These are phyloP conservation scores for Boletus vinaceobasis DNA, from an alignment of 768 basidiomycete species.

Conservation along the genomic window DNA sequence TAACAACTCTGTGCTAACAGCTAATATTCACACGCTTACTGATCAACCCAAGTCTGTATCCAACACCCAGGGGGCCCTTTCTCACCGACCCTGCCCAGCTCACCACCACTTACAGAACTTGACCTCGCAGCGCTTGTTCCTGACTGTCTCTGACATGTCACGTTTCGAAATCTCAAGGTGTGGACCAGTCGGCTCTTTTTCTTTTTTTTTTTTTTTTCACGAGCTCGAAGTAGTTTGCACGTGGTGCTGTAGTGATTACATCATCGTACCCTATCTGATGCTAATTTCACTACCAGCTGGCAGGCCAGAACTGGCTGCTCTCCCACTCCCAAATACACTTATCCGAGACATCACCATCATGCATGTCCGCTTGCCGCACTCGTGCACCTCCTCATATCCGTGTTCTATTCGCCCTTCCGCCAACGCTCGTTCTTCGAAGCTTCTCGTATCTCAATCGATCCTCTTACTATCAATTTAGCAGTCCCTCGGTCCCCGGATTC, in stretches of 20 bases:
- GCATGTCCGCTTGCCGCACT: background rate
- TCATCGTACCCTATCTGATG: slow-evolving; percentile 26
- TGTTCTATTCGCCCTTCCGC: background rate
- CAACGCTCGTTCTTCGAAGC: slow-evolving; percentile 4
- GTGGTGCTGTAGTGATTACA: slow-evolving; percentile 25
- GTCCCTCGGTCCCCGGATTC: background rate
- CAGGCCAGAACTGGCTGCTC: slow-evolving; percentile 6
- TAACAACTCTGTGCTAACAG: slow-evolving; percentile 30
- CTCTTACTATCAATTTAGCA: background rate
- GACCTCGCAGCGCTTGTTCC: background rate
- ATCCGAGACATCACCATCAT: background rate
- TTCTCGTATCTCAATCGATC: slow-evolving; percentile 1
- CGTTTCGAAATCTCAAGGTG: background rate
- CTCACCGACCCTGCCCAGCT: background rate
- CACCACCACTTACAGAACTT: background rate
- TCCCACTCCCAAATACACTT: background rate
- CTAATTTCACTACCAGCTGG: slow-evolving; percentile 10
- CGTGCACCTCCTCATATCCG: slow-evolving; percentile 20
- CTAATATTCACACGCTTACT: slow-evolving; percentile 28
- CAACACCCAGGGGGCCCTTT: background rate
- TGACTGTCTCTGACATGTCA: background rate
- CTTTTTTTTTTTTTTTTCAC: slow-evolving; percentile 6
- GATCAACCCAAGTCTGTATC: slow-evolving; percentile 6
- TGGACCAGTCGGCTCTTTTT: background rate
- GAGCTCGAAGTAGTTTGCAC: slow-evolving; percentile 14